Base-by-base conservation (phyloP, 306 rosid genomes). In the Boehmeria nivea region DNA sequence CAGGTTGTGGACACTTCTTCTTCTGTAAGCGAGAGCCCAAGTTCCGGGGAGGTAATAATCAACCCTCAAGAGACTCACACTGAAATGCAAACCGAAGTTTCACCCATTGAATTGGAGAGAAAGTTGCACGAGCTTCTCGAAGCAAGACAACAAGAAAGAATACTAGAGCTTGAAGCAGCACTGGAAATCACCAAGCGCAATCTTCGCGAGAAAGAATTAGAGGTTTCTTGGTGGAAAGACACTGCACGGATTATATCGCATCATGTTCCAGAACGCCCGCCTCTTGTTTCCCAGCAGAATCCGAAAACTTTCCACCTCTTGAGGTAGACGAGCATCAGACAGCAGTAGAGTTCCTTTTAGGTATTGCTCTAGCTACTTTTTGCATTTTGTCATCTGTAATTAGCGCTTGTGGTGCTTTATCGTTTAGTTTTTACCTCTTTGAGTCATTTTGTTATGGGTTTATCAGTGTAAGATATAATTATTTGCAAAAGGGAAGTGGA, bases 221-320 rank as follows among this genome's bases (percentile, higher is more conserved):
- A 85, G 79, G 61, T 53, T 57, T 72, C 81, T 10, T 81, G 95
- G 89, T 87, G 95, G 95, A 83, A 79, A 72, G 87, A 84, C 68
- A 69, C 82, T 24, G 85, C 81, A 20, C 48, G 43, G 38, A 72
- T 66, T 21, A 36, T 76, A 50, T 83, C 85, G 8, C 74, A 52
- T 49, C 81, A 71, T 36, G 63, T 72, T 59, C 85, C 83, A 55
- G 80, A 71, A 68, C 77, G 76, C 44, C 68, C 81, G 23, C 64
- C 72, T 22, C 65, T 72, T 57, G 67, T 74, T 65, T 85, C 83
- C 64, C 73, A 54, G 12, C 78, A 69, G 33, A 70, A 78, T 67
- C 71, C 74, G 10, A 67, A 65, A 38, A 54, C 67, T 57, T 23
- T 59, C 43, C 60, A 57, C 54, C 66, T 64, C 36, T 70, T 46